Evolutionary conservation across 2,329 filamentous ascomycete genomes (phyloP).

Genomic region (Harringtonia lauricola): DNA sequence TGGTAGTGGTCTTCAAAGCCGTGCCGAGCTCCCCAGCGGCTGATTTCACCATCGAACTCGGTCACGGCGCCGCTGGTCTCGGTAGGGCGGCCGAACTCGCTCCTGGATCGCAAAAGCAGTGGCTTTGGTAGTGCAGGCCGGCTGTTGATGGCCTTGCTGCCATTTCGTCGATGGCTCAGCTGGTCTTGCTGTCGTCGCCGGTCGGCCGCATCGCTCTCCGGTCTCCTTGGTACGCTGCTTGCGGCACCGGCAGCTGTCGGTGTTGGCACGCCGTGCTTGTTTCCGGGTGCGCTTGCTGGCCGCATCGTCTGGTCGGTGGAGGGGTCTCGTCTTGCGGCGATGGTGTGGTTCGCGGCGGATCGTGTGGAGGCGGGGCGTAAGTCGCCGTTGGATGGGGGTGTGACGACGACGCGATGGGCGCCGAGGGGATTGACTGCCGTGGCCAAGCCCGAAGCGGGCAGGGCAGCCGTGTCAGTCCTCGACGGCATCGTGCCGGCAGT

Average conservation of each 20-base stretch:
- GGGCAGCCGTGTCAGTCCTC: constrained; percentile 3
- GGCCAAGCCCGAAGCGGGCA: background rate
- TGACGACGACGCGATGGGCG: constrained; percentile 3
- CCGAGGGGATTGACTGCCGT: constrained; percentile 2
- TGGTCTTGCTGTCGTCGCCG: background rate
- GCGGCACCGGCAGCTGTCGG: background rate
- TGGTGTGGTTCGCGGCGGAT: background rate
- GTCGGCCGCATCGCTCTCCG: constrained; percentile 4
- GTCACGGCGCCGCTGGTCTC: constrained; percentile 21
- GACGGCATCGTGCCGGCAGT: constrained; percentile 3
- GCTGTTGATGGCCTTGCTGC: constrained; percentile 2
- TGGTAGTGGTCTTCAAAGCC: constrained; percentile 90
- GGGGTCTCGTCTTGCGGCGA: no score
- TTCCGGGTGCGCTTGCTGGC: constrained; percentile 34
- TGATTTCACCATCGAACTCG: constrained; percentile 18
- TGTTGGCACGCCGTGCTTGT: constrained; percentile 18
- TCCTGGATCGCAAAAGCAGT: constrained; percentile 44
- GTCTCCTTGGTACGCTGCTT: constrained; percentile 16
- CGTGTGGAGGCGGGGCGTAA: background rate
- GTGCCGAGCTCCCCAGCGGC: constrained; percentile 54
- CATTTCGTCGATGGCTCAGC: background rate
- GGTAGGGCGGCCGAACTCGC: constrained; percentile 35
- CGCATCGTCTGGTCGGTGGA: constrained; percentile 17
- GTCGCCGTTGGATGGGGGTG: background rate
- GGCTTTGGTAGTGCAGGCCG: constrained; percentile 27